Evolutionary conservation across 306 rosid genomes (phyloP).

Genomic region (Nissolia schottii): DNA sequence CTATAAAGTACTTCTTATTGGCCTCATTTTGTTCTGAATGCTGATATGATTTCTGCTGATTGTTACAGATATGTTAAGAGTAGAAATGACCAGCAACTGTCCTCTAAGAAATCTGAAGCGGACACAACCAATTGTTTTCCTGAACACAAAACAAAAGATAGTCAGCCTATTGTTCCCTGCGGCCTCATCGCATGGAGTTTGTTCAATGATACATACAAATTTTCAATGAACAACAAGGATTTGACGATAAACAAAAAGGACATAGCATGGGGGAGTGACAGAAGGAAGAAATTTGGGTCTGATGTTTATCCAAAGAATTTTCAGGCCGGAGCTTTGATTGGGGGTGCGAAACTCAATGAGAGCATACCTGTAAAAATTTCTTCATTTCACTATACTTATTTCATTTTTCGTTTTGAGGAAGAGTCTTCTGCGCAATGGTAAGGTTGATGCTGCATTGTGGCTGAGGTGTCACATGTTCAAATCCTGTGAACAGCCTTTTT

Average conservation of each 20-base stretch:
- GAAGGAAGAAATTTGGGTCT: slow-evolving; percentile 51
- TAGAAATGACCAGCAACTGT: slow-evolving; percentile 64
- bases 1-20: not conserved
- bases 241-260: slow-evolving; percentile 54
- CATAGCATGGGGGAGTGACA: slow-evolving; percentile 85
- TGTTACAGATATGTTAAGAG: slow-evolving; percentile 71
- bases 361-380: slow-evolving; percentile 58
- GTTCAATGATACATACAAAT: slow-evolving; percentile 77
- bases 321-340: slow-evolving; percentile 48
- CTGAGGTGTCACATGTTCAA: too few species aligned
- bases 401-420: too few species aligned
- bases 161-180: slow-evolving; percentile 71
- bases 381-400: not conserved
- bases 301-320: slow-evolving; percentile 72
- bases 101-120: slow-evolving; percentile 28
- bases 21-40: not conserved
- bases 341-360: slow-evolving; percentile 68
- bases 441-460: too few species aligned
- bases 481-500: too few species aligned
- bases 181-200: slow-evolving; percentile 94
- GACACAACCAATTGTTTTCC: slow-evolving; percentile 25
- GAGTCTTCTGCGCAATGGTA: too few species aligned
- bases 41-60: not conserved
- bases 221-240: slow-evolving; percentile 43
- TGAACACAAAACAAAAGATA: slow-evolving; percentile 6